Percentiles rank a stretch among this genome's conserved stretches.
Conservation (phyloP, 75 land plant genomes). For the Gnetum montanum region DNA sequence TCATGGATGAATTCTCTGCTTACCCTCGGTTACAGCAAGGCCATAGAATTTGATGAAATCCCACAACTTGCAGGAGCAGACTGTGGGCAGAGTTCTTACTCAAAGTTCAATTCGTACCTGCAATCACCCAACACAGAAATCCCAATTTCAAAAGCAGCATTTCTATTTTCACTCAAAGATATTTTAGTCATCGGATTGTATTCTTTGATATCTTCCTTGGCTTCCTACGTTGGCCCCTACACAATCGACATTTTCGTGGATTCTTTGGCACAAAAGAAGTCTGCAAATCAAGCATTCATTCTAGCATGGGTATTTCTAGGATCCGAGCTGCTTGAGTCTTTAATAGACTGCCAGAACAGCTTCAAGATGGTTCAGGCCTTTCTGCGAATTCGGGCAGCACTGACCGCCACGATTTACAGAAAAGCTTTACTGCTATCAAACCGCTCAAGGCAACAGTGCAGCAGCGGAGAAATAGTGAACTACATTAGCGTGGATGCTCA, state of each 20-base stretch:
- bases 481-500: constrained; percentile 53
- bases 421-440: constrained; percentile 61
- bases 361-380: constrained; percentile 27
- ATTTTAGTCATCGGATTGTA: too few species aligned
- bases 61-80: too few species aligned
- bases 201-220: too few species aligned
- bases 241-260: constrained; percentile 50
- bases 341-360: constrained; percentile 31
- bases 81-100: too few species aligned
- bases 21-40: constrained; percentile 30
- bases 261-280: constrained; percentile 22
- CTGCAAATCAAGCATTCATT: constrained; percentile 26
- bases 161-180: too few species aligned
- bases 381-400: constrained; percentile 25
- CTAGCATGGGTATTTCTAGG: constrained; percentile 31
- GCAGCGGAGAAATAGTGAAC: constrained; percentile 60
- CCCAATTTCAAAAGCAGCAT: too few species aligned
- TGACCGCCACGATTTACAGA: constrained; percentile 40
- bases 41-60: constrained; percentile 50
- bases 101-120: too few species aligned
- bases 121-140: too few species aligned
- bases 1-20: constrained; percentile 69
- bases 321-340: constrained; percentile 46
- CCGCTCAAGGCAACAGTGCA: constrained; percentile 27
- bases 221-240: constrained; percentile 62